Base-by-base conservation (phyloP, 23 red algal species). In the Agarophyton chilense region DNA sequence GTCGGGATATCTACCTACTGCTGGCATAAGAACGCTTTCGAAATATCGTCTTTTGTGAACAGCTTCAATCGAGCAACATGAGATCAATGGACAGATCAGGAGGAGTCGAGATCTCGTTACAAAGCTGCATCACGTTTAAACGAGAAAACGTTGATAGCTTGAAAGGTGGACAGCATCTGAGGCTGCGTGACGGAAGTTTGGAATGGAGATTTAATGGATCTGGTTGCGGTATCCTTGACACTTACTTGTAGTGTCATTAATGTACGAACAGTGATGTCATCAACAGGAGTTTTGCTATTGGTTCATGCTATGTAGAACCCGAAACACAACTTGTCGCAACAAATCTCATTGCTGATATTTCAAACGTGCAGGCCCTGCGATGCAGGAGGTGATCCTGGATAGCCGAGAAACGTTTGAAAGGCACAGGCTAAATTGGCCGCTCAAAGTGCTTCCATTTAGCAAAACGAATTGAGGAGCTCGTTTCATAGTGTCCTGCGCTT, bases 241-340 rank as follows among this genome's bases (percentile, higher is more conserved):
- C n/a, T n/a, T 42, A 2, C 64, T 36, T 70, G 64, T 33, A 41
- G 64, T 70, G 64, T 70, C 64, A 70, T 70, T n/a, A n/a, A n/a
- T n/a, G n/a, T 36, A 42, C 34, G 64, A 39, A 70, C 64, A 70
- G 64, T 70, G 55, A 58, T 58, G 55, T 58, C 55, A 26, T 28
- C 11, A 54, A 6, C 22, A 21, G 55, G 17, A 25, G 29, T 58
- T 28, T 58, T 58, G 2, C 55, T 25, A 58, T 29, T 58, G 55
- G 55, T 58, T 58, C 55, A 49, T 49, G 8, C 25, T 58, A 58
- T 25, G 29, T 25, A 4, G 55, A 58, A 28, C 14, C 22, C 22
- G 55, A 28, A 58, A 54, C 52, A 54, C 55, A 58, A 49, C 7
- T 58, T 58, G 55, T 58, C 55, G 55, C 55, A 58, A 58, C 55